Percentiles rank a stretch among this genome's conserved stretches.
These are phyloP conservation scores for Ballota nigra DNA, from an alignment of 257 asterid species.

Conservation along the genomic window DNA sequence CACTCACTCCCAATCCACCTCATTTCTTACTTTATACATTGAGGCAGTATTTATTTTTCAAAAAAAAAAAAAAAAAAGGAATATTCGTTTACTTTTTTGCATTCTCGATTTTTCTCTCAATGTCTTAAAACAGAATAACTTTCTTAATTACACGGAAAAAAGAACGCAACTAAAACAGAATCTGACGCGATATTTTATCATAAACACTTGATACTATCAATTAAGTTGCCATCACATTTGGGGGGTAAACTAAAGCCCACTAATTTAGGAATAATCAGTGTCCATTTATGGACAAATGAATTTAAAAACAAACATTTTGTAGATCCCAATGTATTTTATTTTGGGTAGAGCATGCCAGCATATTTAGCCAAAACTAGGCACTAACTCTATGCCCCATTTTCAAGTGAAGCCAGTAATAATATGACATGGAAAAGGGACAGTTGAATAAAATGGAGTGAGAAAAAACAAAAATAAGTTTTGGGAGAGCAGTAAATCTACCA, in stretches of 20 bases:
- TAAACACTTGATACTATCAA: neutral
- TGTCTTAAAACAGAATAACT: too few relatives aligned
- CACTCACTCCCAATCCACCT: too few relatives aligned
- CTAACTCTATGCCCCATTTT: neutral
- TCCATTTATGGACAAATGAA: neutral
- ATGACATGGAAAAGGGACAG: neutral
- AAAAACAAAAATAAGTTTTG: neutral
- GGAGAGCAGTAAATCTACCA: slow-evolving; percentile 1
- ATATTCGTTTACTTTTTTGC: too few relatives aligned
- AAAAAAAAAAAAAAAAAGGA: too few relatives aligned
- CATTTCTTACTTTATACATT: too few relatives aligned
- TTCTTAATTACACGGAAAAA: too few relatives aligned
- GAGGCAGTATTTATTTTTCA: too few relatives aligned
- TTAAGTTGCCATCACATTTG: neutral
- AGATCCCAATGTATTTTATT: neutral
- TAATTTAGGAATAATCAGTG: neutral
- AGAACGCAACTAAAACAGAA: neutral
- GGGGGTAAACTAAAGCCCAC: neutral
- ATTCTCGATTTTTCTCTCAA: too few relatives aligned
- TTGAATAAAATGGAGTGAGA: neutral
- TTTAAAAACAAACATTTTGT: neutral
- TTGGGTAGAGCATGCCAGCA: neutral
- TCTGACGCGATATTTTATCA: neutral
- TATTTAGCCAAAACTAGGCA: neutral
- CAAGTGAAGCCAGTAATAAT: neutral